Evolutionary conservation across 768 basidiomycete genomes (phyloP).

Genomic region (Leccinum subgranulosum): DNA sequence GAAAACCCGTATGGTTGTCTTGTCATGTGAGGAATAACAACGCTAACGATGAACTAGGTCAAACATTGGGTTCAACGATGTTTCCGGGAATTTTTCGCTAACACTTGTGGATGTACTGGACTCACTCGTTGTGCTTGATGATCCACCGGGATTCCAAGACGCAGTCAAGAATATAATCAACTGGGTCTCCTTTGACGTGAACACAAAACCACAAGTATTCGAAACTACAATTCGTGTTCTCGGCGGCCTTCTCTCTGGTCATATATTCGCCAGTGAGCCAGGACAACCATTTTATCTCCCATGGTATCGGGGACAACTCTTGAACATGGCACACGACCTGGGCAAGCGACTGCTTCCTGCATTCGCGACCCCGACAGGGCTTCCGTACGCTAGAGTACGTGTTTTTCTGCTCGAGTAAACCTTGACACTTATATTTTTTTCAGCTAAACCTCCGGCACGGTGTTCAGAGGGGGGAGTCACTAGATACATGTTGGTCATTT

Average conservation of each 20-base stretch:
- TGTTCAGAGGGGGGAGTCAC: constrained; percentile 67
- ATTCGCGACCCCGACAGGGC: constrained; percentile 85
- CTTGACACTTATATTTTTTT: constrained; percentile 1
- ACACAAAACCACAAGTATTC: constrained; percentile 97
- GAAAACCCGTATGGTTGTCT: constrained; percentile 61
- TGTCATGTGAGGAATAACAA: constrained; percentile 2
- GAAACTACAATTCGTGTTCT: constrained; percentile 94
- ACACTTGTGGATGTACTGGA: constrained; percentile 84
- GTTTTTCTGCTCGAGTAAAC: neutral
- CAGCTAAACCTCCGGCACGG: constrained; percentile 86
- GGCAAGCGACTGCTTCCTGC: constrained; percentile 86
- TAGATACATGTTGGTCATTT: constrained; percentile 73
- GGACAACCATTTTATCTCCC: constrained; percentile 70
- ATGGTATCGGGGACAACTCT: constrained; percentile 81
- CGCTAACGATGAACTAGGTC: constrained; percentile 36
- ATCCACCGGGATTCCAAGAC: constrained; percentile 74
- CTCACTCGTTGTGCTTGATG: constrained; percentile 84
- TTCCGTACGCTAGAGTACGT: constrained; percentile 84
- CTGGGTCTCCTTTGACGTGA: constrained; percentile 87
- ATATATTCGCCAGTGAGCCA: constrained; percentile 70
- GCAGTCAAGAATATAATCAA: constrained; percentile 80
- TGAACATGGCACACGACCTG: constrained; percentile 81
- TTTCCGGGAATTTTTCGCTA: constrained; percentile 89
- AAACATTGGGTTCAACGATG: constrained; percentile 85
- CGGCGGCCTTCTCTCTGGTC: constrained; percentile 85